A percentile compares a stretch with the other conserved stretches of the same genome.
Conservation (phyloP, 1,284 basidiomycete species). For the Pascua sp. region DNA sequence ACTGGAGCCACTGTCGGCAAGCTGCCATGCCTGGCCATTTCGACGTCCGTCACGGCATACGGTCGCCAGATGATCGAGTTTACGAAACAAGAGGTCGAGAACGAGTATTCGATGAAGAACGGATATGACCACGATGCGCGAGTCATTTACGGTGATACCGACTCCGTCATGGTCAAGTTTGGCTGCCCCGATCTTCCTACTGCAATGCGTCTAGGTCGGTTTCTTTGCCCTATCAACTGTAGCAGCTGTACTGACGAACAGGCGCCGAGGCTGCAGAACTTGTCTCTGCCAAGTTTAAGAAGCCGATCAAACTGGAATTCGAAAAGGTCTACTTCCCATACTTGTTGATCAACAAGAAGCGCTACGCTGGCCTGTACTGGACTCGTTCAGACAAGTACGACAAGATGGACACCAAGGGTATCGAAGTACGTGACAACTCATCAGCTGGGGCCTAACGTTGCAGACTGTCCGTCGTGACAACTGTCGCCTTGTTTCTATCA, state of each 20-base stretch:
- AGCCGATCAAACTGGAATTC: slow-evolving; percentile 95
- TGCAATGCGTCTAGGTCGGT: slow-evolving; percentile 79
- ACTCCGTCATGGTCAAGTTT: slow-evolving; percentile 96
- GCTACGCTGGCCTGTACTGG: slow-evolving; percentile 96
- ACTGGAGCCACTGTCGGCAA: slow-evolving; percentile 94
- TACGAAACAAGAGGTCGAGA: slow-evolving; percentile 87
- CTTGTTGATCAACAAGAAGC: slow-evolving; percentile 92
- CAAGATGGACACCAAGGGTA: slow-evolving; percentile 98
- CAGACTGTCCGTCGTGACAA: slow-evolving; percentile 95
- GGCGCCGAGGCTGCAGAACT: slow-evolving; percentile 90
- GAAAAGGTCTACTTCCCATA: slow-evolving; percentile 98
- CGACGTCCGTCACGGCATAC: slow-evolving; percentile 87
- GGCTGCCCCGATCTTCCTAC: slow-evolving; percentile 76
- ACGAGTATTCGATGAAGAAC: slow-evolving; percentile 77
- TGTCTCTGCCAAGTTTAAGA: slow-evolving; percentile 86
- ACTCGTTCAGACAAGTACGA: slow-evolving; percentile 88
- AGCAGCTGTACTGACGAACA: slow-evolving; percentile 35
- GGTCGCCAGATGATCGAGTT: slow-evolving; percentile 96
- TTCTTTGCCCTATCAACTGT: neutral
- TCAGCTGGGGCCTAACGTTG: neutral
- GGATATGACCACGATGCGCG: slow-evolving; percentile 80
- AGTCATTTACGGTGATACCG: slow-evolving; percentile 95
- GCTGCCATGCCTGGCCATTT: slow-evolving; percentile 87
- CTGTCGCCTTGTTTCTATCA: slow-evolving; percentile 88
- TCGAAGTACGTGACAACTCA: slow-evolving; percentile 62